Conservation (phyloP, 129 eudicot genomes). For the Tagetes patula region DNA sequence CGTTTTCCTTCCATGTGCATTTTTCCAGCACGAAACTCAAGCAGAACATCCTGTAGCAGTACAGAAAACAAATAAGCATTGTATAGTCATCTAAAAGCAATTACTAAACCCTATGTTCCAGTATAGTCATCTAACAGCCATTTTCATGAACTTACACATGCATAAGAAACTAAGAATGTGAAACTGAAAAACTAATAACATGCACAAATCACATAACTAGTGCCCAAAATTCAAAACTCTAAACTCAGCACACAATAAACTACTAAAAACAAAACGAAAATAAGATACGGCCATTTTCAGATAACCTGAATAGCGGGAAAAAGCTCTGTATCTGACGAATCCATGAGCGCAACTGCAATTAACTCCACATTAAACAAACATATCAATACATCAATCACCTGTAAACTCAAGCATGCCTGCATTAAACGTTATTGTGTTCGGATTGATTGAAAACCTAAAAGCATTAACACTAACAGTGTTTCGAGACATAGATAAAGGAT, state of each 20-base stretch:
- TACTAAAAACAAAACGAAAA: neutral
- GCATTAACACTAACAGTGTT: neutral
- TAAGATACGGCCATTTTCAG: neutral
- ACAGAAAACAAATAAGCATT: conserved; percentile 10
- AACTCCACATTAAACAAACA: conserved; percentile 21
- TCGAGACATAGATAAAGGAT: neutral
- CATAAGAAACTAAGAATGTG: neutral
- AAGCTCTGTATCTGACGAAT: conserved; percentile 43
- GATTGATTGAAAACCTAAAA: neutral
- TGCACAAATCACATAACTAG: neutral
- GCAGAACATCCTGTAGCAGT: conserved; percentile 57
- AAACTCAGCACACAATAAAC: neutral
- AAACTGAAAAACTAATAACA: neutral
- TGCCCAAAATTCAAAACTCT: conserved; percentile 10
- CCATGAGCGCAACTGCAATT: conserved; percentile 39
- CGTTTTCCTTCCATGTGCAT: conserved; percentile 86
- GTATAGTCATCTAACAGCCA: neutral
- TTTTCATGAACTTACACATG: neutral
- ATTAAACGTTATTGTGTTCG: neutral
- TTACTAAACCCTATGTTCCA: neutral
- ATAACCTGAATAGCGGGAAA: conserved; percentile 60
- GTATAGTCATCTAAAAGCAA: conserved; percentile 12
- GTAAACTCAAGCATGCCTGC: conserved; percentile 8
- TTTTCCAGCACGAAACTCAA: conserved; percentile 97
- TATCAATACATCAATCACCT: neutral